Conservation (phyloP, 768 basidiomycete species). For the Naematelia aurantialba region DNA sequence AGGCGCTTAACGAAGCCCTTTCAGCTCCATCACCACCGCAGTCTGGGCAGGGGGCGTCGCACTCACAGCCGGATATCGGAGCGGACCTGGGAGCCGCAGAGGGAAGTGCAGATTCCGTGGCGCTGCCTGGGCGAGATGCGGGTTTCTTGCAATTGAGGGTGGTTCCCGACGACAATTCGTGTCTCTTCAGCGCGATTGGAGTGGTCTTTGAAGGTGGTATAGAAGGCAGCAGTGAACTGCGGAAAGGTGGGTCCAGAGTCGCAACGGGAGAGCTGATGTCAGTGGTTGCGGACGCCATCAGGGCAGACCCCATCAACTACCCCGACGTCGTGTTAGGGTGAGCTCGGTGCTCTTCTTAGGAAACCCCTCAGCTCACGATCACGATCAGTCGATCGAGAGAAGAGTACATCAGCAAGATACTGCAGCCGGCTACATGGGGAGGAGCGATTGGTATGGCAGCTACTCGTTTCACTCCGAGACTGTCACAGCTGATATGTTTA, state of each 20-base stretch:
- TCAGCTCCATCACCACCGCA: slow-evolving; percentile 17
- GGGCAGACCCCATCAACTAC: slow-evolving; percentile 66
- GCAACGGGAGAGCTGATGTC: background rate
- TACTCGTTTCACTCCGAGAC: background rate
- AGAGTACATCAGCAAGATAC: slow-evolving; percentile 76
- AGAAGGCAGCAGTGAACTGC: slow-evolving; percentile 64
- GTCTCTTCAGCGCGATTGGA: slow-evolving; percentile 82
- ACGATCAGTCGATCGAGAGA: slow-evolving; percentile 58
- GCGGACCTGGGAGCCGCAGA: background rate
- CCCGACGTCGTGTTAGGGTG: slow-evolving; percentile 85
- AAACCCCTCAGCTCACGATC: slow-evolving; percentile 6
- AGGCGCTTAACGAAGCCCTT: slow-evolving; percentile 14
- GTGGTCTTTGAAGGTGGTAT: slow-evolving; percentile 80
- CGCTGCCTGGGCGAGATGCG: slow-evolving; percentile 34
- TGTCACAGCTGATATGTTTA: too few relatives aligned
- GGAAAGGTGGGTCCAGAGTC: slow-evolving; percentile 58
- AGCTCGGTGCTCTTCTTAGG: slow-evolving; percentile 1
- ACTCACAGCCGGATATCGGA: too few relatives aligned
- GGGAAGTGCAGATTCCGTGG: slow-evolving; percentile 9
- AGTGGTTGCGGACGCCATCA: slow-evolving; percentile 84
- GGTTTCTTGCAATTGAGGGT: slow-evolving; percentile 55
- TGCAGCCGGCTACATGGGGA: slow-evolving; percentile 79
- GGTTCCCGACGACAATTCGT: slow-evolving; percentile 97
- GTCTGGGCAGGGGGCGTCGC: too few relatives aligned
- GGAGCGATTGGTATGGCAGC: slow-evolving; percentile 73